Evolutionary conservation across 2,329 filamentous ascomycete genomes (phyloP).

Genomic region (Fusarium tanahbumbuense): DNA sequence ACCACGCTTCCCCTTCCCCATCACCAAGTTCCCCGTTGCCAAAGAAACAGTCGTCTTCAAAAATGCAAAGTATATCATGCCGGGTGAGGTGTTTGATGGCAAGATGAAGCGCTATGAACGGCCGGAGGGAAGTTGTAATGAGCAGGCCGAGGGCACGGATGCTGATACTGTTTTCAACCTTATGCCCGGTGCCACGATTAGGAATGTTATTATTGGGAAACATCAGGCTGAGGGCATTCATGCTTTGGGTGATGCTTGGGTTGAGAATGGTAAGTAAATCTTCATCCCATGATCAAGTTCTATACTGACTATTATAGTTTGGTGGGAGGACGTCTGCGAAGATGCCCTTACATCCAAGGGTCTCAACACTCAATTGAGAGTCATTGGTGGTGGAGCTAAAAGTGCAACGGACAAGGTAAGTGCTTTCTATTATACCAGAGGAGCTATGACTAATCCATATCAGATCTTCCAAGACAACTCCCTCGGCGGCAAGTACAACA

Average conservation of each 20-base stretch:
- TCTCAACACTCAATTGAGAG: constrained; percentile 46
- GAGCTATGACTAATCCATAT: fast-evolving
- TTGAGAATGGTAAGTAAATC: constrained; percentile 47
- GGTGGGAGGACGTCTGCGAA: constrained; percentile 50
- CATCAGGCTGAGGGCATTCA: constrained; percentile 52
- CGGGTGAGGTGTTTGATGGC: constrained; percentile 50
- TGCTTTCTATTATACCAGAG: fast-evolving
- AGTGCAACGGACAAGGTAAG: constrained; percentile 48
- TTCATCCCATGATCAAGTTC: too few species aligned
- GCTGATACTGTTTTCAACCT: constrained; percentile 56
- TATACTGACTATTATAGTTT: constrained; percentile 34
- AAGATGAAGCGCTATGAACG: constrained; percentile 55
- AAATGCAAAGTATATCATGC: constrained; percentile 49
- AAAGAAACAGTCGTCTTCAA: constrained; percentile 46
- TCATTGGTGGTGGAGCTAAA: constrained; percentile 46
- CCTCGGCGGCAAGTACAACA: constrained; percentile 48
- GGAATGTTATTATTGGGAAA: constrained; percentile 55
- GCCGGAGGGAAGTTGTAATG: constrained; percentile 55
- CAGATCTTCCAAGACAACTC: constrained; percentile 50
- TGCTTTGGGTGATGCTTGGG: constrained; percentile 48
- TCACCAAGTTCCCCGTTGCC: constrained; percentile 47
- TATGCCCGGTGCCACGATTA: constrained; percentile 51
- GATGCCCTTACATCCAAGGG: constrained; percentile 47
- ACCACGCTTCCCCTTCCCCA: constrained; percentile 47
- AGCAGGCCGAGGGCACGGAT: constrained; percentile 57